Evolutionary conservation across 2,329 filamentous ascomycete genomes (phyloP), one percentile per base, ranked within the genome.

Genomic region (Bipolaris oryzae): DNA sequence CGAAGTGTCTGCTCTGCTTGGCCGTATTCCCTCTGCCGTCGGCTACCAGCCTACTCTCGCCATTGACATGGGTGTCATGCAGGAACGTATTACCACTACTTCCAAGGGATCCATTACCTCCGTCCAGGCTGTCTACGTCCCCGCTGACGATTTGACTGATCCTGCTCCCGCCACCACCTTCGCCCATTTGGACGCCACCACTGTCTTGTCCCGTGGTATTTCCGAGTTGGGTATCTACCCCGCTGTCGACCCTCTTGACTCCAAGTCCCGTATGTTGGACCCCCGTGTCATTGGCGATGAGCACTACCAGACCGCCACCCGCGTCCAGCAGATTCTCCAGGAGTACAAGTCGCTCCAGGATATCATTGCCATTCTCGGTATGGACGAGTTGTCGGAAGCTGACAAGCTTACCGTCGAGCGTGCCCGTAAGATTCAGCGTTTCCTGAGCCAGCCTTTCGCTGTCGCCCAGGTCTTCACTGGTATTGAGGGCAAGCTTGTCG

Each of bases 311-410:
- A 94, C 88, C 75, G 95, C 95, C 80, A 91, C 90, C 80, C 89
- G 89, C 74, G 95, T 99, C 77, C 95, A 99, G 87, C 92, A 96
- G 85, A 98, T 97, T 83, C 89, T 99, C 79, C 95, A 99, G 85
- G 95, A 98, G 87, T 99, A 99, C 91, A 98, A 98, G 91, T 98
- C 94, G 67, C 92, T 99, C 71, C 95, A 99, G 86, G 95, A 99
- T 86, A 99, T 99, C 89, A 97, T 97, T 86, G 95, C 95, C 82
- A 99, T 99, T 92, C 84, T 98, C 80, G 94, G 94, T 89, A 98
- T 99, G 95, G 95, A 99, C 82, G 95, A 99, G 81, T 84, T 99
- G 83, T 98, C 95, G 67, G 95, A 98, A 87, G 90, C 91, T 75
- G 95, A 99, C 83, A 97, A 99, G 90, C 89, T 99, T 76, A 98